These are phyloP conservation scores for Neonectria coccinea DNA, from an alignment of 2,329 filamentous ascomycete genomes.

Conservation along the genomic window DNA sequence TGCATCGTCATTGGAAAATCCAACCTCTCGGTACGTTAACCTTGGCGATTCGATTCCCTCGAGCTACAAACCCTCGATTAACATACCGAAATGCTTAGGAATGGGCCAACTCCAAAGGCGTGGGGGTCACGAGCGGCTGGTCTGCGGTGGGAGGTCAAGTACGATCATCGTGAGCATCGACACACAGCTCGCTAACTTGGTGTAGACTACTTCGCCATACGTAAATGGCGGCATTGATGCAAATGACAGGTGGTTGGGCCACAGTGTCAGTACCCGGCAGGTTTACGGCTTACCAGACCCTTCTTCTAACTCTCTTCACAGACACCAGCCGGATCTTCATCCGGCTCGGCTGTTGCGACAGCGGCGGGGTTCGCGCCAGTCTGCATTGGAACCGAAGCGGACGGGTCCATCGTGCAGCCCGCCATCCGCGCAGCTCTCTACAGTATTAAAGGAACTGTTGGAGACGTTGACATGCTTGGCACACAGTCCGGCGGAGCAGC, in stretches of 20 bases:
- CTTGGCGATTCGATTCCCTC: background rate
- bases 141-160: slow-evolving; percentile 41
- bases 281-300: too few relatives aligned
- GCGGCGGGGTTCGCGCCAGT: slow-evolving; percentile 45
- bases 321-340: slow-evolving; percentile 45
- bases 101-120: slow-evolving; percentile 12
- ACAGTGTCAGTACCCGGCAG: slow-evolving; percentile 25
- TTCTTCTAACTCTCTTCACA: slow-evolving; percentile 21
- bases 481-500: slow-evolving; percentile 12
- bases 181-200: background rate
- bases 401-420: slow-evolving; percentile 39
- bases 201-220: slow-evolving; percentile 39
- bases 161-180: background rate
- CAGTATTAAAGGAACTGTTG: slow-evolving; percentile 37
- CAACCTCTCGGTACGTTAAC: slow-evolving; percentile 40
- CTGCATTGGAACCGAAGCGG: slow-evolving; percentile 46
- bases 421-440: slow-evolving; percentile 37
- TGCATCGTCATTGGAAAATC: slow-evolving; percentile 43
- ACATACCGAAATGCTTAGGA: slow-evolving; percentile 12
- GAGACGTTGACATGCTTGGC: slow-evolving; percentile 14
- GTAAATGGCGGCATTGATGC: slow-evolving; percentile 23
- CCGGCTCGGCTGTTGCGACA: slow-evolving; percentile 43
- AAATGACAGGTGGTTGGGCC: slow-evolving; percentile 28
- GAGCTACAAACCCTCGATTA: background rate
- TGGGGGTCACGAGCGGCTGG: slow-evolving; percentile 37